Base-by-base conservation (phyloP, 331 rosid species). In the Malus hybrid region DNA sequence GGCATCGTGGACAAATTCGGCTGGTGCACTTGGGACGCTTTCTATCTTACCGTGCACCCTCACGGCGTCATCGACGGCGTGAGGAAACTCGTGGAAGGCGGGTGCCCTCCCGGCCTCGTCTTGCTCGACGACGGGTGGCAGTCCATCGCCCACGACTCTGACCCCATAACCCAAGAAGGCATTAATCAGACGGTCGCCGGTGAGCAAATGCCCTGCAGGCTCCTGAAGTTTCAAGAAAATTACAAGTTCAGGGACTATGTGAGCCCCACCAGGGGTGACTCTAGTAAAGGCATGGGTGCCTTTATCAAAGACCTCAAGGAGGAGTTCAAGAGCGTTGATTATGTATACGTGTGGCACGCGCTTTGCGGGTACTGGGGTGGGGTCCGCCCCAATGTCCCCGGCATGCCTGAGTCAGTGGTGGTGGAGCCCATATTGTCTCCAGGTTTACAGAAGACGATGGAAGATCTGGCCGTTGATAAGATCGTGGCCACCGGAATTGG, bases 1-100 rank as follows among this genome's bases (percentile, higher is more conserved):
- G 93, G 91, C 1, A 90, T 94, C 28, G 92, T 82, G 12, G 96
- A 94, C 79, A 91, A 90, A 20, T 94, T 94, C 7, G 99, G 99
- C 1, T 94, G 99, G 99, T 94, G 99, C 80, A 94, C 98, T 1
- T 94, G 98, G 98, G 98, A 94, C 20, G 99, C 99, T 42, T 94
- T 94, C 73, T 92, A 94, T 77, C 88, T 94, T 9, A 84, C 90
- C 18, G 99, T 94, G 77, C 79, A 94, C 79, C 99, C 99, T 20
- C 81, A 65, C 2, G 99, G 99, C 0, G 72, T 92, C 11, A 50
- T 77, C 20, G 93, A 94, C n/a, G 99, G 99, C 6, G 91, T 94
- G 2, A 80, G 86, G 66, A 79, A 78, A 19, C 87, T 94, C 0
- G 84, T 76, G 1, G 88, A 90, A 1, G 97, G 96, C 5, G 99